Percentiles rank a stretch among this genome's conserved stretches.
Evolutionary conservation across 148 eudicot species (phyloP).

Genomic region (Rhododendron kiyosumense): DNA sequence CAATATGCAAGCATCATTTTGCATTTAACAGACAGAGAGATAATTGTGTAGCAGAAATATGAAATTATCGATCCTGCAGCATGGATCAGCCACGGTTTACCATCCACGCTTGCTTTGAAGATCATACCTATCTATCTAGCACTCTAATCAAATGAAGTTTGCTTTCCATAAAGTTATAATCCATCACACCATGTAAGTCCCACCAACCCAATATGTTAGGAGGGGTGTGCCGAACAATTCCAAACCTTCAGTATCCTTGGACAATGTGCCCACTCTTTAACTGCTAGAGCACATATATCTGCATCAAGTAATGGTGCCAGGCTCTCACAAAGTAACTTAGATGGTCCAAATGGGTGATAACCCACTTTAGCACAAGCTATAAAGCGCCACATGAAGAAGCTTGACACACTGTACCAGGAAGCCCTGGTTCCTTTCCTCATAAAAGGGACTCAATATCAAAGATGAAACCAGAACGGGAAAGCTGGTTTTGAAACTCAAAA

Average conservation of each 20-base stretch:
- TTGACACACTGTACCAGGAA: background rate
- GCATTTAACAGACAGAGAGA: background rate
- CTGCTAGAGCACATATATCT: no score
- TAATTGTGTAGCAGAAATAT: background rate
- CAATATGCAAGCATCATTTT: background rate
- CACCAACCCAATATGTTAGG: background rate
- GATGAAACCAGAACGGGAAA: background rate
- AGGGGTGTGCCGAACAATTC: background rate
- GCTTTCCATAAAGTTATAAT: background rate
- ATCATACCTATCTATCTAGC: background rate
- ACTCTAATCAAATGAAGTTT: background rate
- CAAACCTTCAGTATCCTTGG: background rate
- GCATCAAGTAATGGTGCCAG: background rate
- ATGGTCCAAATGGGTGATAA: background rate
- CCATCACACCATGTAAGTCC: background rate
- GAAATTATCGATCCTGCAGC: background rate
- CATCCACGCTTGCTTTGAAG: background rate
- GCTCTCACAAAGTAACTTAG: background rate
- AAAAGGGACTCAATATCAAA: background rate
- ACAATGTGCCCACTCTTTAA: background rate
- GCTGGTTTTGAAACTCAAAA: background rate
- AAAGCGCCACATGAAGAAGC: background rate
- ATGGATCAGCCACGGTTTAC: background rate
- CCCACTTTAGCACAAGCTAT: slow-evolving; percentile 2
- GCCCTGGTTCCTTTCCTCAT: background rate